Conservation (phyloP, 352 stramenopile genomes). For the Phytophthora quininea region DNA sequence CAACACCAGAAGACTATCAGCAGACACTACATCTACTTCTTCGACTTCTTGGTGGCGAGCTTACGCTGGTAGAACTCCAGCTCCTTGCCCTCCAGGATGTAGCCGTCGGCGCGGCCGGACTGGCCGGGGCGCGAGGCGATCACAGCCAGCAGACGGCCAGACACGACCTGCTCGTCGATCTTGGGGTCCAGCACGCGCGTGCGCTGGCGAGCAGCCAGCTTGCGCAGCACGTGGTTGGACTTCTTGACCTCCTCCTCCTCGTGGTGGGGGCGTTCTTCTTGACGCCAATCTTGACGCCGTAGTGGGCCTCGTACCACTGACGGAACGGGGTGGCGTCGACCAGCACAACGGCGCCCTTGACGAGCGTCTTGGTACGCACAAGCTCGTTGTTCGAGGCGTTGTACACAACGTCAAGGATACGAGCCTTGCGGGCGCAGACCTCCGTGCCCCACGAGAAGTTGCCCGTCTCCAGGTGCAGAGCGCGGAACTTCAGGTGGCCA, state of each 20-base stretch:
- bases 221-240: constrained; percentile 93
- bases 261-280: constrained; percentile 88
- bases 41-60: constrained; percentile 99
- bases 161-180: constrained; percentile 97
- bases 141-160: constrained; percentile 96
- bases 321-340: constrained; percentile 99
- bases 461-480: constrained; percentile 97
- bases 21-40: constrained; percentile 80
- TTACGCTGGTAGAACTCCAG: constrained; percentile 99
- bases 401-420: constrained; percentile 99
- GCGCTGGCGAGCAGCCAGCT: constrained; percentile 94
- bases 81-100: constrained; percentile 99
- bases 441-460: constrained; percentile 99
- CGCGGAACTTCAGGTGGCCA: constrained; percentile 99
- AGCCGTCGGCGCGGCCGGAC: constrained; percentile 97
- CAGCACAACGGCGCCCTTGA: constrained; percentile 98
- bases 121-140: constrained; percentile 98
- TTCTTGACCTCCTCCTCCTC: constrained; percentile 92
- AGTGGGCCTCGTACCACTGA: constrained; percentile 99
- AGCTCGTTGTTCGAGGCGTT: constrained; percentile 99
- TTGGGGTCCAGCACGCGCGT: constrained; percentile 92
- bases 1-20: constrained; percentile 16
- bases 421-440: constrained; percentile 97
- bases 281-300: constrained; percentile 92
- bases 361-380: constrained; percentile 99